Evolutionary conservation across 257 asterid species (phyloP).

Genomic region (Apocynum venetum): DNA sequence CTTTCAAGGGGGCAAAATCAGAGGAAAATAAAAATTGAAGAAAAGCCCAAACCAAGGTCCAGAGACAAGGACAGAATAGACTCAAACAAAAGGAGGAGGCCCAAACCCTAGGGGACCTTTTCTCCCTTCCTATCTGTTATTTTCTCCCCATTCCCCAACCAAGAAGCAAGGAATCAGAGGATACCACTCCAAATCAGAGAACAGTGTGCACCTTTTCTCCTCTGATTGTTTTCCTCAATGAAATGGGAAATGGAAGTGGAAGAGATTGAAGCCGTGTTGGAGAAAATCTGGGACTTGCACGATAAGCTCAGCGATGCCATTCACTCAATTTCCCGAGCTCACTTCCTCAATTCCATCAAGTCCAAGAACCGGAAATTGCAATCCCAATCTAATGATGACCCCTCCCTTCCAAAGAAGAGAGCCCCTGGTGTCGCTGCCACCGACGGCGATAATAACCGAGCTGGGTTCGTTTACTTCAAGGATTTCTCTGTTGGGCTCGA

Average conservation of each 20-base stretch:
- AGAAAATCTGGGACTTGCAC: constrained; percentile 90
- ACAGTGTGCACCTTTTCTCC: not conserved
- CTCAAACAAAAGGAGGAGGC: not conserved
- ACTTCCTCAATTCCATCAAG: constrained; percentile 65
- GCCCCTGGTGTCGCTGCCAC: not conserved
- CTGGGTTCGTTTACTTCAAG: constrained; percentile 77
- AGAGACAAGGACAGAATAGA: not conserved
- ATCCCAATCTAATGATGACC: constrained; percentile 10
- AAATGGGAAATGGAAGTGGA: constrained; percentile 89
- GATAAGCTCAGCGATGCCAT: constrained; percentile 97
- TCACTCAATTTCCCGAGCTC: constrained; percentile 80
- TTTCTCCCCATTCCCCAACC: not conserved
- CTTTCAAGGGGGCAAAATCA: not conserved
- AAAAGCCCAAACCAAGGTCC: not conserved
- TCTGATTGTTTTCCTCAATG: constrained; percentile 31
- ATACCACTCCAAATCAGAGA: not conserved
- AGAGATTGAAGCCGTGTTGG: constrained; percentile 82
- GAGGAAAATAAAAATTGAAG: not conserved
- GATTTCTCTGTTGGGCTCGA: constrained; percentile 52
- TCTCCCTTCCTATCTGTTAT: not conserved
- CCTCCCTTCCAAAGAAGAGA: constrained; percentile 6
- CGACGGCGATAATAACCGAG: constrained; percentile 14
- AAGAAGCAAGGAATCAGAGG: constrained; percentile 3
- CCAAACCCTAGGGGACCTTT: constrained; percentile 1
- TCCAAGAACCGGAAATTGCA: constrained; percentile 32